A percentile compares a stretch with the other conserved stretches of the same genome.
phyloP scores from a whole-genome alignment of 2,329 filamentous ascomycete genomes.

The Orbilia ellipsospora region DNA sequence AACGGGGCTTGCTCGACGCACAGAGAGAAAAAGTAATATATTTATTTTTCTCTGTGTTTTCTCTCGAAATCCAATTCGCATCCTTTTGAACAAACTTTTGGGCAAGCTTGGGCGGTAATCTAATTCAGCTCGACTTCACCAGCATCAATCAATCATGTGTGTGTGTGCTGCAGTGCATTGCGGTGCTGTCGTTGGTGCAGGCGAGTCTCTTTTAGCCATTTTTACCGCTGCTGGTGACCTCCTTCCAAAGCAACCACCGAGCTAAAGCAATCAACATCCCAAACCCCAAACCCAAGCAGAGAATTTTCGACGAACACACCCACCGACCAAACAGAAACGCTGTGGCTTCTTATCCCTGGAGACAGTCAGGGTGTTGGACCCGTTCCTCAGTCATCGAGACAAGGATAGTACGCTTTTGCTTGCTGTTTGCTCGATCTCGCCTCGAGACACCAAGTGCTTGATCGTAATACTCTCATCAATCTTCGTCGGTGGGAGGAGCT shows the following conservation, averaged over 20 bases:
- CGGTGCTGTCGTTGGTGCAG: too few relatives aligned
- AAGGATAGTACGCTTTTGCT: slow-evolving; percentile 40
- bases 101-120: slow-evolving; percentile 14
- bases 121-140: slow-evolving; percentile 6
- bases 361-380: slow-evolving; percentile 43
- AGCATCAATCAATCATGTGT: too few relatives aligned
- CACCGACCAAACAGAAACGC: slow-evolving; percentile 42
- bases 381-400: slow-evolving; percentile 12
- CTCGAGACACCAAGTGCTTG: neutral
- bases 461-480: too few relatives aligned
- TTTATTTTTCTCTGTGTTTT: slow-evolving; percentile 5
- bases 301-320: slow-evolving; percentile 31
- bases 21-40: slow-evolving; percentile 7
- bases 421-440: slow-evolving; percentile 24
- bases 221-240: slow-evolving; percentile 36
- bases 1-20: slow-evolving; percentile 40
- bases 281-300: slow-evolving; percentile 11
- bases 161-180: too few relatives aligned
- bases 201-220: slow-evolving; percentile 31
- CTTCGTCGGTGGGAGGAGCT: slow-evolving; percentile 8
- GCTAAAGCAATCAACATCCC: slow-evolving; percentile 33
- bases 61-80: slow-evolving; percentile 17
- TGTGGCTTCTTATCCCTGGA: slow-evolving; percentile 52
- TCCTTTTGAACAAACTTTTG: slow-evolving; percentile 6
- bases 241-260: slow-evolving; percentile 1